Percentiles rank a stretch among this genome's conserved stretches.
Conservation (phyloP, 352 stramenopile species). For the Elongisporangium senticosum region DNA sequence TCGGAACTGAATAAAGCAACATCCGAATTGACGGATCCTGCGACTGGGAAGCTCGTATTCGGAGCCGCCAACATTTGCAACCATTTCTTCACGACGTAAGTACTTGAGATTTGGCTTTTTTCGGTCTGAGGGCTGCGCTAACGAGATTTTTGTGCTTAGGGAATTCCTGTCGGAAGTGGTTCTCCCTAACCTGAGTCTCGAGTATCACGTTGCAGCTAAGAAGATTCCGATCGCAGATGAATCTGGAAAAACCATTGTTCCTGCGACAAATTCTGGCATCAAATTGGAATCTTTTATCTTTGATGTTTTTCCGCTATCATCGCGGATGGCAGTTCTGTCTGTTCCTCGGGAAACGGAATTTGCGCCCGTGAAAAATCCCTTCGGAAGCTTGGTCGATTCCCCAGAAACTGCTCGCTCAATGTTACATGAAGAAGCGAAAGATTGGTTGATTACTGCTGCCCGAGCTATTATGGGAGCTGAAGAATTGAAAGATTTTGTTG, state of each 20-base stretch:
- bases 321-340: constrained; percentile 92
- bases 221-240: constrained; percentile 94
- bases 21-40: constrained; percentile 51
- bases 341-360: constrained; percentile 91
- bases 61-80: constrained; percentile 98
- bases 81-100: constrained; percentile 94
- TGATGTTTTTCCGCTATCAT: constrained; percentile 95
- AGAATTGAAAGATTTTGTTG: constrained; percentile 22
- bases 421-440: constrained; percentile 51
- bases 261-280: constrained; percentile 89
- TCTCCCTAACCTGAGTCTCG: constrained; percentile 65
- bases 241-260: constrained; percentile 73
- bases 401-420: constrained; percentile 80
- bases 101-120: constrained; percentile 1
- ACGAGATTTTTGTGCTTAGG: constrained; percentile 8
- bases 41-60: constrained; percentile 87
- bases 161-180: constrained; percentile 86
- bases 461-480: constrained; percentile 19
- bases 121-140: background rate
- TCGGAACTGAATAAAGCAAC: constrained; percentile 89
- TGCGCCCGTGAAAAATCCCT: constrained; percentile 89
- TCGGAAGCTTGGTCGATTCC: constrained; percentile 68
- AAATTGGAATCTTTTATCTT: constrained; percentile 99
- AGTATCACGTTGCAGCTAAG: constrained; percentile 97
- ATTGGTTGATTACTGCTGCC: constrained; percentile 57